Percentiles rank a stretch among this genome's conserved stretches.
These are phyloP conservation scores for Talaromyces nanjingensis DNA, from an alignment of 495 filamentous ascomycete genomes.

Conservation along the genomic window DNA sequence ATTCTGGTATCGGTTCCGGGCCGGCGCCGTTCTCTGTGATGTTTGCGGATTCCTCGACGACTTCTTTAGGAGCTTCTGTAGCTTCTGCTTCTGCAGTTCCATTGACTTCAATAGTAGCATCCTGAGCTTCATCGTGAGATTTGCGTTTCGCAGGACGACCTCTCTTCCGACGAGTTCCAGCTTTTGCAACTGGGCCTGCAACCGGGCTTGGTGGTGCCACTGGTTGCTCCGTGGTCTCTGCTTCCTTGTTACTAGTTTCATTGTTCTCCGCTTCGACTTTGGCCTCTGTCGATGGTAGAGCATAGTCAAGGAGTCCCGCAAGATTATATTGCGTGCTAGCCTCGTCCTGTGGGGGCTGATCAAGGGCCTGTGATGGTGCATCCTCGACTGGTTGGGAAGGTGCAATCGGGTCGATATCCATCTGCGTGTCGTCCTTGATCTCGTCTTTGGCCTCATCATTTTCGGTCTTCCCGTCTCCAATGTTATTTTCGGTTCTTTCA, in stretches of 20 bases:
- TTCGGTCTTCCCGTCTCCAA: background rate
- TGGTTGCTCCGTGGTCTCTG: background rate
- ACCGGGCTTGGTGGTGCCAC: background rate
- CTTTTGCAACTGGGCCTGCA: background rate
- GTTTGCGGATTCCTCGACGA: background rate
- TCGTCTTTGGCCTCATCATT: background rate
- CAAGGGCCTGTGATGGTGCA: background rate
- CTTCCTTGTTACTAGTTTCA: background rate
- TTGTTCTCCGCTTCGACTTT: background rate
- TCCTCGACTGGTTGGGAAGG: background rate
- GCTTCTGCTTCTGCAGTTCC: background rate
- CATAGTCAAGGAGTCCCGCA: background rate
- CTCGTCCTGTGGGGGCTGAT: background rate
- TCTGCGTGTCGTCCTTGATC: background rate
- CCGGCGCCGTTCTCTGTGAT: background rate
- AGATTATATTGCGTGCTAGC: background rate
- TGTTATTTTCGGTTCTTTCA: background rate
- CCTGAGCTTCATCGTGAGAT: background rate
- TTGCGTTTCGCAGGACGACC: background rate
- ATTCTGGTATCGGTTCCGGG: background rate
- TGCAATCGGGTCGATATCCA: background rate
- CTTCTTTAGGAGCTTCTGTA: background rate
- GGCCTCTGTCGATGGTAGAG: background rate
- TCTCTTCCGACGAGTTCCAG: background rate
- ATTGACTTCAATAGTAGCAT: background rate